Evolutionary conservation across 257 asterid genomes (phyloP), one percentile per base, ranked within the genome.

Genomic region (Nyctanthes arbortristis): DNA sequence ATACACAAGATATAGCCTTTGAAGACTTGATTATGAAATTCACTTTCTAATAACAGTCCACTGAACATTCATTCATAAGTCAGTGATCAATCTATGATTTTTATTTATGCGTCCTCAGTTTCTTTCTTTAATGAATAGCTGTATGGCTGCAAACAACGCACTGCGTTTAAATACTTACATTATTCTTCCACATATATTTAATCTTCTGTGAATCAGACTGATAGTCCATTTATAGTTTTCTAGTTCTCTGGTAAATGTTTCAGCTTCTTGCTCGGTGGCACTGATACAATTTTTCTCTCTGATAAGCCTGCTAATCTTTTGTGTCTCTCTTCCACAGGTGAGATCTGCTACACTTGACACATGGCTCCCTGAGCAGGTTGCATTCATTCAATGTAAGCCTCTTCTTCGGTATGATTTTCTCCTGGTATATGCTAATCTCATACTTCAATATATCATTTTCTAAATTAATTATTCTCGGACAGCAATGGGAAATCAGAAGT

Each of bases 301-400:
- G 27, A 40, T 72, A 29, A 69, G 52, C 5, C 56, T 73, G 9
- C n/a, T 57, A 35, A 20, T 63, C 66, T 33, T 78, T 71, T 77
- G 49, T 20, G 49, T 1, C 0, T 40, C 49, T 77, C 37, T 58
- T 73, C 73, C 65, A 59, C 73, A 94, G 99, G 99, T 94, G 81
- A 88, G 99, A 80, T 94, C 99, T 77, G 97, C 99, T 67, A 89
- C 99, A 43, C 97, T 94, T 61, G 99, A 94, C 70, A 94, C 99
- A 45, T 94, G 99, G 99, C 96, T 94, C 78, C 99, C 99, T 18
- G 99, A 94, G 72, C 99, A 94, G 83, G 97, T 94, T 80, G 86
- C 93, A 69, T 94, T 94, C 80, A 94, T 91, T 76, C 96, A 91
- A 33, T 87, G 99, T 94, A 89, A 85, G 96, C 49, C 70, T 71